phyloP scores from a whole-genome alignment of 306 rosid genomes.

The Hippophae gyantsensis region DNA sequence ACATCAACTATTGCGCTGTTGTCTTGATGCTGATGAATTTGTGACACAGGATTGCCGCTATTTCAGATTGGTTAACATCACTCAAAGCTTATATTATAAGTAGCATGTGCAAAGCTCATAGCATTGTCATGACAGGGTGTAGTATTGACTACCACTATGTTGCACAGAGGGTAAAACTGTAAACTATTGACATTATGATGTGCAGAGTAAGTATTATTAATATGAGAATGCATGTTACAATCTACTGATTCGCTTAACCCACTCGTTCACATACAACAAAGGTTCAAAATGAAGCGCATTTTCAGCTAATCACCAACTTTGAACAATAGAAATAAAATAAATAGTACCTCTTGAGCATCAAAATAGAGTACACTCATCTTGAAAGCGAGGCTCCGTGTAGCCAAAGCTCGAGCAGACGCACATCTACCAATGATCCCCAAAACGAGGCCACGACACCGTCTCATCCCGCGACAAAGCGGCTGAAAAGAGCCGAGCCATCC shows the following conservation, averaged over 20 bases:
- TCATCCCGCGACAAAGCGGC: slow-evolving; percentile 96
- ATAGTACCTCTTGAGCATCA: slow-evolving; percentile 56
- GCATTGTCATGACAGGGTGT: too few relatives aligned
- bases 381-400: slow-evolving; percentile 90
- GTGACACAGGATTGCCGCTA: too few relatives aligned
- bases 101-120: too few relatives aligned
- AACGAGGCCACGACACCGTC: slow-evolving; percentile 91
- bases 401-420: slow-evolving; percentile 85
- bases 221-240: not conserved
- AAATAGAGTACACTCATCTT: slow-evolving; percentile 89
- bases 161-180: too few relatives aligned
- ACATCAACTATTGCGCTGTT: too few relatives aligned
- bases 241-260: not conserved
- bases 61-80: too few relatives aligned
- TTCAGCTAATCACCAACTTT: not conserved
- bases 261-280: not conserved
- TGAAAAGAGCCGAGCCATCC: slow-evolving; percentile 98
- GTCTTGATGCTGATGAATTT: too few relatives aligned
- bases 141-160: too few relatives aligned
- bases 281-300: not conserved
- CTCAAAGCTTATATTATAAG: too few relatives aligned
- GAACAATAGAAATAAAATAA: not conserved
- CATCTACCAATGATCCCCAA: slow-evolving; percentile 91
- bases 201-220: too few relatives aligned
- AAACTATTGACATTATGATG: too few relatives aligned